phyloP scores from a whole-genome alignment of 2,329 filamentous ascomycete species.

The Neonectria punicea region DNA sequence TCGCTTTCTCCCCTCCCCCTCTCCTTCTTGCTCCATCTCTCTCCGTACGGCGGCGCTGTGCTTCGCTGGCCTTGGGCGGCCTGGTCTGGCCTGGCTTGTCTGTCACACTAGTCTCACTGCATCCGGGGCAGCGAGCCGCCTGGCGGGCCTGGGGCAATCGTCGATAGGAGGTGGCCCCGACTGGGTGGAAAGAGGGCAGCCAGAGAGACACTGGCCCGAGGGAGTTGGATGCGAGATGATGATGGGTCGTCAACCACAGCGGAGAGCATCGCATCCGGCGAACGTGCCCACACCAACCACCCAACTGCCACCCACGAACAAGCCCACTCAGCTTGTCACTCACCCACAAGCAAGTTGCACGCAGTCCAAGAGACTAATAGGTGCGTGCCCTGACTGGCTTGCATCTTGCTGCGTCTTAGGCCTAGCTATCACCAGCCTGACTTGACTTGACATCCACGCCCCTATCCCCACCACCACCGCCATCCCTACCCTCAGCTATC shows the following conservation, averaged over 20 bases:
- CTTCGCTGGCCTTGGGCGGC: neutral
- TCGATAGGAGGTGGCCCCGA: constrained; percentile 10
- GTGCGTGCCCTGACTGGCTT: constrained; percentile 7
- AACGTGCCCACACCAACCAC: constrained; percentile 32
- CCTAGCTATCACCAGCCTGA: neutral
- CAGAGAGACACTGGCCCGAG: neutral
- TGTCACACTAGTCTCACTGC: constrained; percentile 23
- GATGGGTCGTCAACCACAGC: constrained; percentile 14
- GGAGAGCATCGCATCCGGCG: constrained; percentile 37
- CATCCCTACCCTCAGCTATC: constrained; percentile 1
- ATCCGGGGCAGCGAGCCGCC: constrained; percentile 18
- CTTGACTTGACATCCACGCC: constrained; percentile 8
- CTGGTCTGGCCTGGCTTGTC: neutral
- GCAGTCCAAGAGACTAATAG: constrained; percentile 7
- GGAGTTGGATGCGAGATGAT: constrained; percentile 21
- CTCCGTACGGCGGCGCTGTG: neutral
- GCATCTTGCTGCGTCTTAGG: constrained; percentile 6
- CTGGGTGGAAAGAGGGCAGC: neutral
- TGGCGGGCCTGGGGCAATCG: neutral
- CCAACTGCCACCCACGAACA: constrained; percentile 15
- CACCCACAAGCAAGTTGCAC: constrained; percentile 4
- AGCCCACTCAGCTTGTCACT: constrained; percentile 20
- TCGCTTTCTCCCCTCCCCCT: too few species aligned
- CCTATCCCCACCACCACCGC: constrained; percentile 1
- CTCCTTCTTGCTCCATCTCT: neutral